phyloP scores from a whole-genome alignment of 805 yeast genomes.

The Cyberlindnera meyerae region DNA sequence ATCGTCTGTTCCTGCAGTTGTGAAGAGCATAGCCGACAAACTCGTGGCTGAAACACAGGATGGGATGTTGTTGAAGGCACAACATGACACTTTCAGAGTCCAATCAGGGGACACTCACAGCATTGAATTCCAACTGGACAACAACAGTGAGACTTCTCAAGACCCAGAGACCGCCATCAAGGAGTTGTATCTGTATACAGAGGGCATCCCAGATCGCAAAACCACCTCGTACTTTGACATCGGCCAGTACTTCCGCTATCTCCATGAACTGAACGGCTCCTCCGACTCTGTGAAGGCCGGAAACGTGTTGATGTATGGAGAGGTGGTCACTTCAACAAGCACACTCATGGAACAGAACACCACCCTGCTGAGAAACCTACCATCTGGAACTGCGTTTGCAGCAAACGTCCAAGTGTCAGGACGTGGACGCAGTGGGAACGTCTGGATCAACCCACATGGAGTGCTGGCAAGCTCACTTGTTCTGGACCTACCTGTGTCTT shows the following conservation, averaged over 20 bases:
- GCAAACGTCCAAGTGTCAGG: conserved; percentile 89
- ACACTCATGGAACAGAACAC: conserved; percentile 73
- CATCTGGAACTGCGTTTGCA: conserved; percentile 59
- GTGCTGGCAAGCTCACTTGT: conserved; percentile 79
- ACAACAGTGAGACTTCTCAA: conserved; percentile 34
- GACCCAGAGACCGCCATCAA: conserved; percentile 56
- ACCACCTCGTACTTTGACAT: conserved; percentile 74
- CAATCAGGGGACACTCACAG: conserved; percentile 34
- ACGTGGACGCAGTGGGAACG: conserved; percentile 90
- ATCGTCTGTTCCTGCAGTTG: conserved; percentile 32
- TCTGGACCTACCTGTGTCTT: conserved; percentile 44
- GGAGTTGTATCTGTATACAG: conserved; percentile 45
- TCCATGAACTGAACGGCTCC: conserved; percentile 32
- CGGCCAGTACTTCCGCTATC: conserved; percentile 43
- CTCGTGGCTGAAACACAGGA: too few species aligned
- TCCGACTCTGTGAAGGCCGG: conserved; percentile 45
- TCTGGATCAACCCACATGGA: conserved; percentile 94
- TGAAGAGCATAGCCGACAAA: conserved; percentile 32
- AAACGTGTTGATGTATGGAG: conserved; percentile 65
- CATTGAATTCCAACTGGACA: conserved; percentile 19
- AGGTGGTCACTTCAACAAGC: conserved; percentile 85
- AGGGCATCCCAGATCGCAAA: conserved; percentile 43
- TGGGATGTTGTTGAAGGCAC: conserved; percentile 43
- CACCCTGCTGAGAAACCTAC: conserved; percentile 49
- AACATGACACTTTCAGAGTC: conserved; percentile 51